Evolutionary conservation across 176 grass and related monocot species (phyloP), one percentile per base, ranked within the genome.

Genomic region (Bonia amplexicaulis): DNA sequence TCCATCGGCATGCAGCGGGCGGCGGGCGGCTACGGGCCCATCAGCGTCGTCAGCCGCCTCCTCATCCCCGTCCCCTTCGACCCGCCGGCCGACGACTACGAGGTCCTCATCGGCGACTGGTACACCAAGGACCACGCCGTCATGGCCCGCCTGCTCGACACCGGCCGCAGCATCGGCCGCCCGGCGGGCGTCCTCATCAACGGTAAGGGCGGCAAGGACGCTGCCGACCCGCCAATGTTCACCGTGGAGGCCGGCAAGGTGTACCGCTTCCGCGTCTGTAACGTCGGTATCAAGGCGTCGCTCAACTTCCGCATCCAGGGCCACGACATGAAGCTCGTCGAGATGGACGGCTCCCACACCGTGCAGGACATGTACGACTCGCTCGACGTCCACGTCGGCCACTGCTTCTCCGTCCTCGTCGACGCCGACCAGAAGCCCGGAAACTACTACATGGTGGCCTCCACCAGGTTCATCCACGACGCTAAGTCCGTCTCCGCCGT

Each of bases 261-360:
- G 31, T 92, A 95, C 87, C 87, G 82, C 2, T 62, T 92, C 59
- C 90, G 93, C 85, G 60, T 95, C 14, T 95, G 93, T 87, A 95
- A 95, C 83, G 71, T 53, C 11, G 93, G 93, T 47, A 73, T 90
- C 75, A 89, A 92, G 71, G 3, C 90, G 3, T 95, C 93, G n/a
- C 78, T 95, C 88, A 95, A 95, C 88, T 92, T 95, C 85, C 93
- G 90, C n/a, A 90, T 95, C 85, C 93, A 95, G 80, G 87, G 84
- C 9, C 93, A 95, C 72, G 73, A 51, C 72, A 88, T 95, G 93
- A 84, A 54, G 85, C 88, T 95, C 0, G 93, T 95, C 1, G 93
- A 92, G 73, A 83, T 92, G 73, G 93, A 95, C 6, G 90, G 93
- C 0, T 95, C 93, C 0, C 93, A 95, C 90, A 92, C 90, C 0